Base-by-base conservation (phyloP, 176 grass and related monocot genomes). In the Triticum dicoccoides region DNA sequence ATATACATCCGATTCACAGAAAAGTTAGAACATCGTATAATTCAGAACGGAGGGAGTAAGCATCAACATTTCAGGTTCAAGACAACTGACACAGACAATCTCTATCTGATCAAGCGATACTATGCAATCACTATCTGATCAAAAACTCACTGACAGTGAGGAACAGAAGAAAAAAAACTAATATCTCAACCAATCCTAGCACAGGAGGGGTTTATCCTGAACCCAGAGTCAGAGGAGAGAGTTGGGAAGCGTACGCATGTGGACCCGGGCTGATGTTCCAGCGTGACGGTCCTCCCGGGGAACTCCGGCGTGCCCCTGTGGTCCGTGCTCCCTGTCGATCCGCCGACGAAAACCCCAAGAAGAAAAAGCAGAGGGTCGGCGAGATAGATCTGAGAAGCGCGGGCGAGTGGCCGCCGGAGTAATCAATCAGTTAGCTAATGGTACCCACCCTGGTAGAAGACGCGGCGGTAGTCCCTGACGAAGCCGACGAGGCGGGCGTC, bases 361-460 rank as follows among this genome's bases (percentile, higher is more conserved):
- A 68, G 72, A 8, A 13, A 74, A 35, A 15, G 7, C 12, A 64
- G 8, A 8, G 39, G 20, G 18, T 15, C 33, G 76, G 15, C 73
- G 25, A 29, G 33, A 71, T n/a, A 42, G 25, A 35, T 52, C 27
- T n/a, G 69, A 4, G 9, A 37, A 58, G 42, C 37, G 25, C 11
- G 25, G 47, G 33, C 35, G 17, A 2, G 42, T 15, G 3, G 51
- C 5, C 15, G 5, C 51, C 51, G 51, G 51, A 54, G 1, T 18
- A 30, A 30, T 30, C 29, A 6, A 18, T 18, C 51, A 54, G 49
- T 17, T 17, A 10, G 7, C 1, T 83, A 81, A 20, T 20, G 13
- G 15, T 58, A 56, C 96, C 92, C 83, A 59, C 97, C 97, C 85
- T 98, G 94, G 94, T 94, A 98, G 92, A 98, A 98, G 82, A 94